Percentiles rank a stretch among this genome's conserved stretches.
Conservation (phyloP, 495 filamentous ascomycete species). For the Penicillium fimorum region DNA sequence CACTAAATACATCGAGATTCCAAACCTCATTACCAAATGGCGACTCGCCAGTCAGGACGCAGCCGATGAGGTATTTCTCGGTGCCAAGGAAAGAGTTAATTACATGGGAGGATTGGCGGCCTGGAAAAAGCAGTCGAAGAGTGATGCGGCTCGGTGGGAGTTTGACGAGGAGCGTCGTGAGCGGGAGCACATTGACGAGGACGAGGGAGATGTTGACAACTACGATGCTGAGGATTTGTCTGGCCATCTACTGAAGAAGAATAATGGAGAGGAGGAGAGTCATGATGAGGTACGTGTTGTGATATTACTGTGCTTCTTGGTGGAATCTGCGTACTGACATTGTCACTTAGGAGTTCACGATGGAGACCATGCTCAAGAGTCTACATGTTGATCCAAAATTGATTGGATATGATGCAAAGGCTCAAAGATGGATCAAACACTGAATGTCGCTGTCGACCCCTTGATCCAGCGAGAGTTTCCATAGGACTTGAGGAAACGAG, state of each 20-base stretch:
- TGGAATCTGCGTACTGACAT: neutral
- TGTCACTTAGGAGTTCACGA: slow-evolving; percentile 56
- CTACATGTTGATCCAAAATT: slow-evolving; percentile 61
- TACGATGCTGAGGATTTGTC: slow-evolving; percentile 24
- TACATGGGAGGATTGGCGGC: slow-evolving; percentile 58
- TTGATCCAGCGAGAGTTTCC: neutral
- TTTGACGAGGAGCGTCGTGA: slow-evolving; percentile 25
- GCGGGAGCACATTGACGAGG: slow-evolving; percentile 26
- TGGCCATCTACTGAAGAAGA: slow-evolving; percentile 20
- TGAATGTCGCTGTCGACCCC: slow-evolving; percentile 4
- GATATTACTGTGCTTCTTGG: neutral
- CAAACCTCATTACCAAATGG: slow-evolving; percentile 50
- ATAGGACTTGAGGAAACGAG: neutral
- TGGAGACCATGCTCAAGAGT: slow-evolving; percentile 69
- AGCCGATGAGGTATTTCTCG: slow-evolving; percentile 51
- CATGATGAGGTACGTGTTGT: slow-evolving; percentile 38
- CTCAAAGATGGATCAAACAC: slow-evolving; percentile 52
- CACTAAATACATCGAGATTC: slow-evolving; percentile 49
- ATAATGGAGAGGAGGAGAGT: slow-evolving; percentile 21
- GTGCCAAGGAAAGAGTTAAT: slow-evolving; percentile 41
- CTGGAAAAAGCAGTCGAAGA: slow-evolving; percentile 50
- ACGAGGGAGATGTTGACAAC: slow-evolving; percentile 24
- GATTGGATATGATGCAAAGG: slow-evolving; percentile 60
- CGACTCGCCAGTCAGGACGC: slow-evolving; percentile 44
- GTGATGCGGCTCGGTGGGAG: slow-evolving; percentile 35